Evolutionary conservation across 768 basidiomycete genomes (phyloP), one percentile per base, ranked within the genome.

Genomic region (Polyporus arcularius): DNA sequence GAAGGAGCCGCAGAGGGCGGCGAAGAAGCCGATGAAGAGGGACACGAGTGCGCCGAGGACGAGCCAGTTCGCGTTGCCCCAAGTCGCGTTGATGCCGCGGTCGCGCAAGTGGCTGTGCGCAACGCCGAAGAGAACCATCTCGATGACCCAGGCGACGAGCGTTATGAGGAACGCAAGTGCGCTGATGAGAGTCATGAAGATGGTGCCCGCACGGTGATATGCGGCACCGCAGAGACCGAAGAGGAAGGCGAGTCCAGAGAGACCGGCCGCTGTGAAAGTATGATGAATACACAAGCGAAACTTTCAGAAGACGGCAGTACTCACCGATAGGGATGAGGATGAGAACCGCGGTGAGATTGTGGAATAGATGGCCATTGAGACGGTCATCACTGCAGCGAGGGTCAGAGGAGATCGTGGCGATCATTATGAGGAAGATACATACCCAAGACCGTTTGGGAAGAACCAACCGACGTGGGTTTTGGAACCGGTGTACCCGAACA

Each of bases 31-130:
- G 15, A 92, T 60, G 45, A 86, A 62, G 50, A 94, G 80, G 1
- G 90, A 80, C 54, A 84, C 80, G 52, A 90, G 76, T 1, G 91
- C 90, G 57, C 84, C 91, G 46, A 94, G 80, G 3, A 88, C 88
- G 58, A 94, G 68, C 92, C 92, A 95, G 69, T 85, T 86, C 46
- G 89, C 92, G 71, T 91, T 92, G 15, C 91, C 92, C 74, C 85
- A 88, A 63, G 81, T 76, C 3, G 89, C 84, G 28, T 66, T 53
- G 31, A 76, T 70, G 18, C 80, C 82, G 18, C 75, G 74, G 61
- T 81, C 73, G 57, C 81, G 78, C 68, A 89, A 80, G 45, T 81
- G 79, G 64, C 83, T 72, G 59, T 85, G 85, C 16, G 84, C 84
- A 62, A 91, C 82, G 50, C 86, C 87, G 72, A 89, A 95, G 53